These are phyloP conservation scores for Gracilaria caudata DNA, from an alignment of 23 red algal genomes.

Conservation along the genomic window DNA sequence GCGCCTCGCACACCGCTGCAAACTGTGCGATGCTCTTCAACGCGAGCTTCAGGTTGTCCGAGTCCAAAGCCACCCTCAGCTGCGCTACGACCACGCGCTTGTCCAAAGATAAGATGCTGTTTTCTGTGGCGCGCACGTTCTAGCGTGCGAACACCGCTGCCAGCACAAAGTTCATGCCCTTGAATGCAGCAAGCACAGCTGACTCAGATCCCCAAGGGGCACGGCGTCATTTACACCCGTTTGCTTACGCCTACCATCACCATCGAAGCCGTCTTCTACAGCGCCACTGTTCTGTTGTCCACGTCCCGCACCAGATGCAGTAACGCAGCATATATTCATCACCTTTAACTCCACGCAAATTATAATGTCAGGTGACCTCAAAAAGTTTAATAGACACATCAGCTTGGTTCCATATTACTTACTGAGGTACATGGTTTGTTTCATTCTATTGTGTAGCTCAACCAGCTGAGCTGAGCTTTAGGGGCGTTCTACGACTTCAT, in stretches of 20 bases:
- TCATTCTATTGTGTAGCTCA: too few species aligned
- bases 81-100: slow-evolving; percentile 16
- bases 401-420: too few species aligned
- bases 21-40: slow-evolving; percentile 29
- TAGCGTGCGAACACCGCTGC: slow-evolving; percentile 21
- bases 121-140: not conserved
- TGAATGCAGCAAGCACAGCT: slow-evolving; percentile 12
- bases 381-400: too few species aligned
- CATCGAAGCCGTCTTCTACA: slow-evolving; percentile 20
- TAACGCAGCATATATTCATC: too few species aligned
- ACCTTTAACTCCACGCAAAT: too few species aligned
- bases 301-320: slow-evolving; percentile 33
- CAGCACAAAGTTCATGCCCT: slow-evolving; percentile 29
- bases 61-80: not conserved
- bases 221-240: not conserved
- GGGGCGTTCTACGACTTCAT: too few species aligned
- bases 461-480: too few species aligned
- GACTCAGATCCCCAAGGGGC: slow-evolving; percentile 34
- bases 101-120: not conserved
- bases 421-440: too few species aligned
- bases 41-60: slow-evolving; percentile 28
- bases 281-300: slow-evolving; percentile 11
- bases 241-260: slow-evolving; percentile 24
- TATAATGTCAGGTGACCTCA: too few species aligned
- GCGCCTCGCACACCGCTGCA: slow-evolving; percentile 46